Evolutionary conservation across 2,329 filamentous ascomycete genomes (phyloP), one percentile per base, ranked within the genome.

Genomic region (Bipolaris bicolor): DNA sequence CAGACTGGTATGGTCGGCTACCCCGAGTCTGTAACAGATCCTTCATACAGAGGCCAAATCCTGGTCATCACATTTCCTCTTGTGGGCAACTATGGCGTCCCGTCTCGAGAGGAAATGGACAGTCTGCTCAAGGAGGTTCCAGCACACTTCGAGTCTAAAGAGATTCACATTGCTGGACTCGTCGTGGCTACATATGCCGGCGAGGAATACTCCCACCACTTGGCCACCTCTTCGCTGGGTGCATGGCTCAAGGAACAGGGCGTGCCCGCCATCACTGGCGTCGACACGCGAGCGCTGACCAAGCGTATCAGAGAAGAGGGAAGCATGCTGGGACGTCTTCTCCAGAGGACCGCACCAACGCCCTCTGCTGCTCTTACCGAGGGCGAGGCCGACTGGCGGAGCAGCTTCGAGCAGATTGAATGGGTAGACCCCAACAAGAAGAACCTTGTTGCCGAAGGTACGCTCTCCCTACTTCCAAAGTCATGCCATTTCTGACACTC

Each of bases 1-100:
- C 94, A 98, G 85, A 99, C 95, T 57, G 95, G 95, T 79, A 97
- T 98, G 93, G 95, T 98, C 69, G 95, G 95, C 74, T 99, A 99
- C 77, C 93, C 95, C 40, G 95, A 99, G 83, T 96, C 90, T 46
- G 84, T 95, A 69, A 94, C 91, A 60, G 91, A 95, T 75, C 91
- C 91, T 66, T 94, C 91, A 48, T 94, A 95, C 79, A 89, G 90
- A 48, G 91, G 91, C 61, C 94, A 99, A 81, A 97, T 99, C 69
- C 85, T 99, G 69, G 93, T 98, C 78, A 88, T 98, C 72, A 99
- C 94, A 52, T 97, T 97, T 78, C 95, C 94, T 57, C 84, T 98
- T 37, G 90, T 97, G 58, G 94, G 94, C 77, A 99, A 98, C 83
- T 99, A 99, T 81, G 94, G 94, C 77, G 95, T 98, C 26, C 95